These are phyloP conservation scores for Dactylellina haptotyla DNA, from an alignment of 2,329 filamentous ascomycete species.

Conservation along the genomic window DNA sequence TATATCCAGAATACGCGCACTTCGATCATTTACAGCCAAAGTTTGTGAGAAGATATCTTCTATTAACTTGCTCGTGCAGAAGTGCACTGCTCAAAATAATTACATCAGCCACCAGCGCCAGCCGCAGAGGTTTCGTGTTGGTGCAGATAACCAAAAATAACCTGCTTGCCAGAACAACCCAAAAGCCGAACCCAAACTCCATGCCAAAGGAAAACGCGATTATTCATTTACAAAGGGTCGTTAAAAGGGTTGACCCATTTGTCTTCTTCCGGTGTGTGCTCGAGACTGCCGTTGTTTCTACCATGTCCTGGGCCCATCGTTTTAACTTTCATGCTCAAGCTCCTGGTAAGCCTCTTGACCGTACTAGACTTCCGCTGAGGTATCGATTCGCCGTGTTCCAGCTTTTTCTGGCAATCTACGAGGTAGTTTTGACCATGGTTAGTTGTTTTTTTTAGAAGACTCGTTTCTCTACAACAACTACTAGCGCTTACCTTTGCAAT, in stretches of 20 bases:
- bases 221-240: conserved; percentile 25
- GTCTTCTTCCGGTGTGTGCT: conserved; percentile 3
- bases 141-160: too few species aligned
- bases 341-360: conserved; percentile 34
- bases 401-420: conserved; percentile 41
- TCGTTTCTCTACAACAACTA: background rate
- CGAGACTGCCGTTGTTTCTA: conserved; percentile 11
- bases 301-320: background rate
- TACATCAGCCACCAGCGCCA: too few species aligned
- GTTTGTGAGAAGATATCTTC: too few species aligned
- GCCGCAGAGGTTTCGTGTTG: too few species aligned
- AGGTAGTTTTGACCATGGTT: background rate
- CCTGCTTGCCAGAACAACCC: too few species aligned
- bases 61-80: too few species aligned
- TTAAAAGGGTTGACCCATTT: conserved; percentile 39
- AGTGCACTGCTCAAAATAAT: too few species aligned
- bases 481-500: conserved; percentile 23
- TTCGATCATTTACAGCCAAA: too few species aligned
- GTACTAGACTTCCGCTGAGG: conserved; percentile 28
- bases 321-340: conserved; percentile 19
- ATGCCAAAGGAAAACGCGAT: too few species aligned
- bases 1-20: too few species aligned
- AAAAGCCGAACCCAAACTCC: too few species aligned
- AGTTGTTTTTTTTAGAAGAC: background rate
- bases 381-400: conserved; percentile 18